Evolutionary conservation across 805 yeast genomes (phyloP).

Genomic region (Starmerella apis): DNA sequence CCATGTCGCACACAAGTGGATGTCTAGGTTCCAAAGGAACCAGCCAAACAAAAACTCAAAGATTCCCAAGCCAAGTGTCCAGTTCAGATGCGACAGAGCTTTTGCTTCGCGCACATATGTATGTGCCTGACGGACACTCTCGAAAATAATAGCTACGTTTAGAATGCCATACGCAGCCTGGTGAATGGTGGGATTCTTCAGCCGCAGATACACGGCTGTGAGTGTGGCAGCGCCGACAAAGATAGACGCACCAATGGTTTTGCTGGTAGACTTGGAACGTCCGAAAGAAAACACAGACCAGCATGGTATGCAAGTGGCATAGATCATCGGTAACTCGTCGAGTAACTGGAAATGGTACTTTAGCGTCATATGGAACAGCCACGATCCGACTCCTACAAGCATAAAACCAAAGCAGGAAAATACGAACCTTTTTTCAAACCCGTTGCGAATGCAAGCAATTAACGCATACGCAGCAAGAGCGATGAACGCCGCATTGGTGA

Average conservation of each 20-base stretch:
- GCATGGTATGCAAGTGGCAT: conserved; percentile 91
- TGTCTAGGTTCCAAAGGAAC: conserved; percentile 80
- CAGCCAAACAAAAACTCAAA: conserved; percentile 62
- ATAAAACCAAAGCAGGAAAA: conserved; percentile 70
- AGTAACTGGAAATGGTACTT: conserved; percentile 78
- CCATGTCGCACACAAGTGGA: conserved; percentile 58
- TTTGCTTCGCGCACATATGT: conserved; percentile 42
- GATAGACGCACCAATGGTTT: conserved; percentile 40
- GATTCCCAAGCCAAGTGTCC: conserved; percentile 51
- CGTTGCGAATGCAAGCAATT: conserved; percentile 47
- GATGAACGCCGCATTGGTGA: conserved; percentile 55
- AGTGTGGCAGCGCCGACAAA: conserved; percentile 47
- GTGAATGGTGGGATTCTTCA: conserved; percentile 77
- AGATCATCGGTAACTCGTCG: conserved; percentile 96
- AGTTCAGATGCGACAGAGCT: conserved; percentile 42
- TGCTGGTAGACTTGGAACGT: conserved; percentile 33
- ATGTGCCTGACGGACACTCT: conserved; percentile 45
- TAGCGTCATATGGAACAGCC: conserved; percentile 95
- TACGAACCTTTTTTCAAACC: conserved; percentile 59
- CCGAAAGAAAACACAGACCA: conserved; percentile 70
- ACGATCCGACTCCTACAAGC: conserved; percentile 83
- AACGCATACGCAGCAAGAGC: conserved; percentile 53
- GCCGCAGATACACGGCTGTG: conserved; percentile 61
- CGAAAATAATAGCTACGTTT: conserved; percentile 60
- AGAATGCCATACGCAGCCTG: conserved; percentile 74